Percentiles rank a stretch among this genome's conserved stretches.
Conservation (phyloP, 306 rosid genomes). For the Coriaria nepalensis region DNA sequence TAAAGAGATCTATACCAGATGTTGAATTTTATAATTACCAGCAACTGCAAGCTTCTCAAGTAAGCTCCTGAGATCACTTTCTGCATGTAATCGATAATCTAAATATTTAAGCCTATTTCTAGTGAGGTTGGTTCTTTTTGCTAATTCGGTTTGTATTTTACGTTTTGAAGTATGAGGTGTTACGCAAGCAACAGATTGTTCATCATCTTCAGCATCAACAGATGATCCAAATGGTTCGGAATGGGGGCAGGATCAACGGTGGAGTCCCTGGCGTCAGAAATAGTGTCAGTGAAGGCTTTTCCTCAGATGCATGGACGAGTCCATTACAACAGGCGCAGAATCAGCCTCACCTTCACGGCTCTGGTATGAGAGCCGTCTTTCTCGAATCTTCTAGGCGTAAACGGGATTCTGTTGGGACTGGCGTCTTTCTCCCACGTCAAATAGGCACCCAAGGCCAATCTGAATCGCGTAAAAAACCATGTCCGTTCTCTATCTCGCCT, state of each 20-base stretch:
- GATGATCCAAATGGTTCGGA: conserved; percentile 21
- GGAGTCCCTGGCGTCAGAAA: conserved; percentile 10
- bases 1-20: conserved; percentile 16
- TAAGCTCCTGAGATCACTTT: conserved; percentile 4
- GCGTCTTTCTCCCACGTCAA: conserved; percentile 71
- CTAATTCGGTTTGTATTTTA: not conserved
- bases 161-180: too few species aligned
- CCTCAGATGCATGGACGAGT: conserved; percentile 60
- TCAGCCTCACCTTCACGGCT: conserved; percentile 19
- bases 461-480: conserved; percentile 32
- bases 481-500: conserved; percentile 6
- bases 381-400: conserved; percentile 13
- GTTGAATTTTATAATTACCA: conserved; percentile 13
- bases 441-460: conserved; percentile 11
- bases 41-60: conserved; percentile 40
- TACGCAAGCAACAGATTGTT: too few species aligned
- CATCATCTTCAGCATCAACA: conserved; percentile 43
- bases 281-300: conserved; percentile 22
- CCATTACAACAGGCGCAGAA: conserved; percentile 36
- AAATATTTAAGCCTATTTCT: too few species aligned
- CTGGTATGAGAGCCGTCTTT: conserved; percentile 41
- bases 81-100: too few species aligned
- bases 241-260: conserved; percentile 20
- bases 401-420: conserved; percentile 61
- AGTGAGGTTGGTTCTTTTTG: too few species aligned